These are phyloP conservation scores for Globisporangium alternatum DNA, from an alignment of 352 stramenopile species.

Conservation along the genomic window DNA sequence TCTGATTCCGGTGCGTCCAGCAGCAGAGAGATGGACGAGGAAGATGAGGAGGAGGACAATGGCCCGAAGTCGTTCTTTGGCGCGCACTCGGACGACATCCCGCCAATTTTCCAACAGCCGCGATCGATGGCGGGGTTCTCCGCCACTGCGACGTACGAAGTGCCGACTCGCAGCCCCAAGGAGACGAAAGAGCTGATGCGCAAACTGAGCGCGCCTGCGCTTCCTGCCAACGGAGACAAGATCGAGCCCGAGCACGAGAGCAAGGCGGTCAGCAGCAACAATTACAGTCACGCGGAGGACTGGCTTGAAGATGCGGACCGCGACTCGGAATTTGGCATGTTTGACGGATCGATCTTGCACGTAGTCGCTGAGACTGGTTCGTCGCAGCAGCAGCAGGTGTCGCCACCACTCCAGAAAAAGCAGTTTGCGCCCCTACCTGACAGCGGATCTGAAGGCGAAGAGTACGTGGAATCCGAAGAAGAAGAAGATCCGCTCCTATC, in stretches of 20 bases:
- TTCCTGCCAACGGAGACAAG: constrained; percentile 1
- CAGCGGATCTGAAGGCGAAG: background rate
- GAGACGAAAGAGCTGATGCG: constrained; percentile 18
- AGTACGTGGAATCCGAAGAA: constrained; percentile 15
- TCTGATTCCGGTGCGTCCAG: background rate
- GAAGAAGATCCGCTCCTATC: constrained; percentile 36
- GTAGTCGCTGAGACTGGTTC: background rate
- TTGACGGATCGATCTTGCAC: constrained; percentile 31
- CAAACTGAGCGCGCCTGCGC: constrained; percentile 11
- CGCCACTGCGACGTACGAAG: constrained; percentile 16
- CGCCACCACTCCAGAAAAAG: background rate
- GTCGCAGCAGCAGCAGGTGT: background rate
- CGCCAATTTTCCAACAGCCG: constrained; percentile 10
- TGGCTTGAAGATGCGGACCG: constrained; percentile 1
- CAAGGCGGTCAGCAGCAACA: background rate
- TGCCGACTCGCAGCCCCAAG: constrained; percentile 9
- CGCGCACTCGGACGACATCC: constrained; percentile 12
- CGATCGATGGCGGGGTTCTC: constrained; percentile 14
- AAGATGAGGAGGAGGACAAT: constrained; percentile 4
- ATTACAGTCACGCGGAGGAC: background rate
- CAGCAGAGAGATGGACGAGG: background rate
- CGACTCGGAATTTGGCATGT: constrained; percentile 14
- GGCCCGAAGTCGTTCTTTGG: constrained; percentile 15
- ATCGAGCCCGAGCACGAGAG: constrained; percentile 20
- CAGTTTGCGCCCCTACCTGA: background rate